phyloP scores from a whole-genome alignment of 1,284 basidiomycete genomes.

The Fomes fomentarius region DNA sequence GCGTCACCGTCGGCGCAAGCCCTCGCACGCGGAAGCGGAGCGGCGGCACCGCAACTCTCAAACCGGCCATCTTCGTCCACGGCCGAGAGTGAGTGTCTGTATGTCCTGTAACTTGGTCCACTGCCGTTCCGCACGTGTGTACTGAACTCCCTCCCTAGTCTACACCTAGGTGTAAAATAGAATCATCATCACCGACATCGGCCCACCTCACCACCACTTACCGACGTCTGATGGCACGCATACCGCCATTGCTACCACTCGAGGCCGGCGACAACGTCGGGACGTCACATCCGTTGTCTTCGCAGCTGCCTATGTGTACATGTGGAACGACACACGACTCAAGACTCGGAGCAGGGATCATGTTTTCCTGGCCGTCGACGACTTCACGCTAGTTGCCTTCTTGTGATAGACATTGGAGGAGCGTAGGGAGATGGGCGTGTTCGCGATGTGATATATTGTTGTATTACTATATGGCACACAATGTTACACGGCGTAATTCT shows the following conservation, averaged over 20 bases:
- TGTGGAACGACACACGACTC: conserved; percentile 7
- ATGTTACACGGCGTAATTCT: conserved; percentile 24
- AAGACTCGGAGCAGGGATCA: background rate
- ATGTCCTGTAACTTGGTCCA: conserved; percentile 9
- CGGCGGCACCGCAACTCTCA: conserved; percentile 29
- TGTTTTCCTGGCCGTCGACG: background rate
- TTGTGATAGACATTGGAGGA: conserved; percentile 3
- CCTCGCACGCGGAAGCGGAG: conserved; percentile 32
- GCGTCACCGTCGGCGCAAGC: conserved; percentile 30
- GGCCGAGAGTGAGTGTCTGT: conserved; percentile 30
- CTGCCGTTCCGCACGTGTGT: background rate
- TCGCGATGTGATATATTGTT: conserved; percentile 19
- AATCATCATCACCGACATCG: conserved; percentile 1
- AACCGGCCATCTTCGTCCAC: conserved; percentile 36
- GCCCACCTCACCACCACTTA: background rate
- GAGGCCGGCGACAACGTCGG: too few relatives aligned
- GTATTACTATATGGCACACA: conserved; percentile 24
- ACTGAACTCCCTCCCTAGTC: conserved; percentile 15
- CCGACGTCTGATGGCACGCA: background rate
- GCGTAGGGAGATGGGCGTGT: conserved; percentile 13
- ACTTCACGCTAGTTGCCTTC: background rate
- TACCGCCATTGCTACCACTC: too few relatives aligned
- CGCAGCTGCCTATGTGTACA: conserved; percentile 5
- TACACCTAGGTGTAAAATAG: conserved; percentile 23
- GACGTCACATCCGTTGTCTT: background rate